Base-by-base conservation (phyloP, 768 basidiomycete species). In the Thelephora ganbajun region DNA sequence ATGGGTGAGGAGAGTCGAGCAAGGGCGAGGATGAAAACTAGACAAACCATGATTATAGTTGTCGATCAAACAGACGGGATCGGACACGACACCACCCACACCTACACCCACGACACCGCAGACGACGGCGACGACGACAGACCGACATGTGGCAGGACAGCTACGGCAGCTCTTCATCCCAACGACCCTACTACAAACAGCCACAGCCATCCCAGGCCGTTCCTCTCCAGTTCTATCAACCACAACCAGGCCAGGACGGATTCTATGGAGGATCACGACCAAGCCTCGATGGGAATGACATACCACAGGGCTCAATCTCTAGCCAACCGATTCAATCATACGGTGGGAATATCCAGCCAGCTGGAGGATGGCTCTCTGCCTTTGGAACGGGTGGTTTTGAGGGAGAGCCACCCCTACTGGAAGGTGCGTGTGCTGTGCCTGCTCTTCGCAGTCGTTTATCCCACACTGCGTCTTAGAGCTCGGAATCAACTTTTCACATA, bases 401-500 rank as follows among this genome's bases (percentile, higher is more conserved):
- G 61, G 94, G 93, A 26, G 96, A 99, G 59, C 88, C 91, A 44
- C 92, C 94, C 33, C 66, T 99, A 58, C 75, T 99, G 46, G 81
- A 99, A 78, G 94, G 94, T 90, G 54, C 56, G 71, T 64, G 33
- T 19, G 33, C 35, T 47, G 19, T 13, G 46, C 34, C 34, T 34
- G 20, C 45, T 50, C 36, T 41, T 48, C 47, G 30, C 22, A 30
- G 46, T 47, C 19, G n/a, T 37, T 33, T 7, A 13, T 44, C 26
- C 33, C 26, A 47, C 9, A 7, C 42, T 22, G 14, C 33, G 18
- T 20, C 46, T 12, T 57, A 98, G 96, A 98, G 62, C 79, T 99
- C 33, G 96, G 96, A 35, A 93, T 99, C 62, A 98, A 99, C 67
- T 96, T 98, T 55, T 78, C 80, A 33, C 96, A 99, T 61, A 98